phyloP scores from a whole-genome alignment of 352 stramenopile genomes.

The Phytopythium litorale region DNA sequence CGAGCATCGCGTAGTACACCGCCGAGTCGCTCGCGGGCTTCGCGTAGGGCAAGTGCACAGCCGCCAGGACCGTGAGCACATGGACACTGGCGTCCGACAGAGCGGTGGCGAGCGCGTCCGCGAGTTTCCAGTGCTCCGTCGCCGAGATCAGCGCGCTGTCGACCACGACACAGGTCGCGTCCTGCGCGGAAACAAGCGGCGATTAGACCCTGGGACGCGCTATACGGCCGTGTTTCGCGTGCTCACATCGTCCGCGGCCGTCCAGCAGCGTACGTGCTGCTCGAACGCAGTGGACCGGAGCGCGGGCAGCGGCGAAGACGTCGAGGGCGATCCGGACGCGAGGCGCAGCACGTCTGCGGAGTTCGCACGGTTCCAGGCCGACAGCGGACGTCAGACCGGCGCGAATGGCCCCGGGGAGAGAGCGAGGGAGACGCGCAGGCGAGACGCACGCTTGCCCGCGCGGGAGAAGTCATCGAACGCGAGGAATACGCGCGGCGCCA shows the following conservation, averaged over 20 bases:
- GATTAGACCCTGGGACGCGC: not conserved
- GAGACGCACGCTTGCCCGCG: slow-evolving; percentile 44
- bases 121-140: slow-evolving; percentile 33
- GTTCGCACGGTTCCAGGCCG: not conserved
- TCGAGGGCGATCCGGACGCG: slow-evolving; percentile 16
- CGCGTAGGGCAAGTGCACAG: slow-evolving; percentile 59
- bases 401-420: not conserved
- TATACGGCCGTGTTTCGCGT: no score
- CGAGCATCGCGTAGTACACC: slow-evolving; percentile 39
- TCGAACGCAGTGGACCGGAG: slow-evolving; percentile 5
- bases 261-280: slow-evolving; percentile 9
- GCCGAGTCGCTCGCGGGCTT: slow-evolving; percentile 29
- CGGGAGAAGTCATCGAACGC: slow-evolving; percentile 71
- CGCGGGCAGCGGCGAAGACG: not conserved
- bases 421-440: no score
- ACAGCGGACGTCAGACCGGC: not conserved
- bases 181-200: not conserved
- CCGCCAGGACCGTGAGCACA: slow-evolving; percentile 37
- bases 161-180: slow-evolving; percentile 35
- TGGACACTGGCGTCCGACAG: slow-evolving; percentile 31
- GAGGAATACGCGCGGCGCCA: slow-evolving; percentile 39
- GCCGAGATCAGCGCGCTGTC: slow-evolving; percentile 19
- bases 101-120: slow-evolving; percentile 36
- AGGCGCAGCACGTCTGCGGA: slow-evolving; percentile 31
- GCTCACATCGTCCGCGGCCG: not conserved